A percentile compares a stretch with the other conserved stretches of the same genome.
Evolutionary conservation across 768 basidiomycete genomes (phyloP).

Genomic region (Pholiota molesta): DNA sequence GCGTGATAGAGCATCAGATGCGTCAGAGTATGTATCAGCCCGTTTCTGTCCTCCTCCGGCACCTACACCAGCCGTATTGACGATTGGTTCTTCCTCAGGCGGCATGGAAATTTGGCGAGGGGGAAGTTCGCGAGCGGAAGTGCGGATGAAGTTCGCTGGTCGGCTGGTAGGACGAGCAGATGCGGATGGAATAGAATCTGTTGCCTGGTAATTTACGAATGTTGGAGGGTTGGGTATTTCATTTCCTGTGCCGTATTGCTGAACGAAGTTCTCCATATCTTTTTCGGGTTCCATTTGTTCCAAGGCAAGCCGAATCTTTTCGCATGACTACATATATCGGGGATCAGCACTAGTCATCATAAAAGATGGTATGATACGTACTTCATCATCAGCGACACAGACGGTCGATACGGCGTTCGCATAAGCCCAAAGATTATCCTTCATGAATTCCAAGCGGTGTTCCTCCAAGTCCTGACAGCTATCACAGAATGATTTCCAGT

Average conservation of each 20-base stretch:
- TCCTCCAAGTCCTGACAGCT: constrained; percentile 96
- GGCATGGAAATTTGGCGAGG: constrained; percentile 31
- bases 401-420: constrained; percentile 96
- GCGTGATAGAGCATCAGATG: constrained; percentile 29
- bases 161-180: constrained; percentile 59
- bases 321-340: constrained; percentile 71
- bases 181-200: constrained; percentile 64
- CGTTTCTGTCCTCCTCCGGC: constrained; percentile 54
- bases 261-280: constrained; percentile 90
- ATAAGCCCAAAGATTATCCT: constrained; percentile 94
- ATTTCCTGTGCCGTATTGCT: constrained; percentile 85
- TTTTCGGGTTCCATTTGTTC: constrained; percentile 88
- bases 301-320: constrained; percentile 81
- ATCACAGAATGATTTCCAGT: constrained; percentile 96
- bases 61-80: constrained; percentile 73
- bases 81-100: constrained; percentile 44
- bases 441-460: constrained; percentile 91
- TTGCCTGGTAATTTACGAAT: constrained; percentile 81
- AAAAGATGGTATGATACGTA: constrained; percentile 35
- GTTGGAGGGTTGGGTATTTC: constrained; percentile 86
- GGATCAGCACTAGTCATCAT: constrained; percentile 5
- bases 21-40: constrained; percentile 33
- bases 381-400: constrained; percentile 95
- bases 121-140: constrained; percentile 42
- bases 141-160: constrained; percentile 54